Evolutionary conservation across 116 monocot genomes (phyloP), one percentile per base, ranked within the genome.

Genomic region (Papilionanthe hybrid): DNA sequence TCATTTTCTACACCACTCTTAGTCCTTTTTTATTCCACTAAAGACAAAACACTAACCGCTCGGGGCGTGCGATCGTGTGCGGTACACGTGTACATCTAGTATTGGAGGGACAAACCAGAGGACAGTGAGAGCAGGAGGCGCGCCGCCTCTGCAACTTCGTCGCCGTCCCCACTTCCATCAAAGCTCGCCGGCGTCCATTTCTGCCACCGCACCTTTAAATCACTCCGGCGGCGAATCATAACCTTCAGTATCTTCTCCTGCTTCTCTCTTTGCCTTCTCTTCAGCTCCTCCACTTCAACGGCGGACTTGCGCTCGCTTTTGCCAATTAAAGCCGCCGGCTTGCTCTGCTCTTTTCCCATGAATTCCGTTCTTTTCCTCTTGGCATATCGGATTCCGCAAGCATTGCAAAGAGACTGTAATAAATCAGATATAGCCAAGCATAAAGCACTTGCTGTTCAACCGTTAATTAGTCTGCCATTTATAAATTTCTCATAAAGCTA

Each of bases 401-500:
- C 82, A 56, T 82, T 82, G 65, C 82, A 82, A 22, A 82, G 72
- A 6, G 82, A 82, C 82, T 82, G 82, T 37, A 72, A 30, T 22
- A 28, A 55, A 80, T 11, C 32, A 32, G 3, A 32, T 44, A n/a
- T n/a, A 71, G n/a, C 22, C 8, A 20, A 10, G 44, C 20, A 73
- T 42, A 17, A 43, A 73, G 1, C 22, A 20, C 22, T 9, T 5
- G 44, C 37, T 5, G 18, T 0, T 30, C 71, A 11, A 28, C 71
- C 18, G 9, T 71, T 37, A 71, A 71, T 71, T 17, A 41, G 13
- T 30, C 4, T 1, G 8, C 60, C 22, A 22, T 23, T 60, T 7
- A 22, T 5, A 9, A 60, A 22, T 9, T 1, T 60, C 60, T 53
- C 53, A 1, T 60, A 63, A 63, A 63, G 1, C n/a, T 22, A 25